Evolutionary conservation across 2,329 filamentous ascomycete genomes (phyloP), one percentile per base, ranked within the genome.

Genomic region (Cladosporium sp.): DNA sequence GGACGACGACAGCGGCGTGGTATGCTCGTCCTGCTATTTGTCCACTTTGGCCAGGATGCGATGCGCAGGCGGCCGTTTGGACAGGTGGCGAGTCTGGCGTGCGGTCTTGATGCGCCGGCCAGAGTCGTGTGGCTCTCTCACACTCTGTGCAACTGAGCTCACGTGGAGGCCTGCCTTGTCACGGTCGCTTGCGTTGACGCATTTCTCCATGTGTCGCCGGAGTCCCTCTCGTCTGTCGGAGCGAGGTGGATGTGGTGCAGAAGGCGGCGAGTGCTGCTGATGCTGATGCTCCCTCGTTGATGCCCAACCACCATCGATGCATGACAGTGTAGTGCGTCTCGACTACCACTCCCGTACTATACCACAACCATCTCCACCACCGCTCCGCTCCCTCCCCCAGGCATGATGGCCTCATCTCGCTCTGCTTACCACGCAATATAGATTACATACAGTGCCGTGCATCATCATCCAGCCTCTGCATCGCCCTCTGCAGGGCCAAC

Each of bases 101-200:
- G 40, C 40, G 40, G 40, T 46, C 40, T 46, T 46, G 40, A 46
- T 46, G 10, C 40, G 40, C 40, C 40, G 40, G 40, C 40, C 40
- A 3, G 21, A n/a, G 40, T 16, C 21, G 18, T 46, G 61, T 56
- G 61, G n/a, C 61, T 56, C 23, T 26, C 23, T 26, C 23, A 26
- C 23, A 26, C 23, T 26, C 49, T 53, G 61, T 63, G 14, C 50
- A 6, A 63, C 61, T 55, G 61, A 63, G 61, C 61, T 63, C 61
- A 63, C 61, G 61, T 63, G 61, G 14, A 7, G 3, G 49, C n/a
- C 40, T 46, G n/a, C n/a, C 40, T 50, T 53, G 59, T 62, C 46
- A 55, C 46, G 50, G 61, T 63, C 61, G 61, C 50, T 63, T 63
- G 59, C 44, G 11, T 37, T 28, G 59, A 52, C 46, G 40, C n/a